Conservation (phyloP, 2,329 filamentous ascomycete species). For the Microcera coccophila region DNA sequence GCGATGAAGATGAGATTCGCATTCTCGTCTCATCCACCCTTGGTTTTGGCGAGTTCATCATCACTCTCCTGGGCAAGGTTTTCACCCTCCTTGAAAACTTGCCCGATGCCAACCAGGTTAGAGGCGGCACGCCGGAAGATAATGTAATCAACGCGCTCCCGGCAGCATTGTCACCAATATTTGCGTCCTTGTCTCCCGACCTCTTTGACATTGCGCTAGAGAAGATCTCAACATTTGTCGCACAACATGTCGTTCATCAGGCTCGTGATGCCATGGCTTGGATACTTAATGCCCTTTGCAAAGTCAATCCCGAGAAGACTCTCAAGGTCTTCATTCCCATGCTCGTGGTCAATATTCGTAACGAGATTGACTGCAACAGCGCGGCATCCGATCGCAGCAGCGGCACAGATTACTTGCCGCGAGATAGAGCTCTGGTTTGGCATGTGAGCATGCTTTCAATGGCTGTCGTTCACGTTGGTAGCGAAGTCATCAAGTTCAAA, state of each 20-base stretch:
- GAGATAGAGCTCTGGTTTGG: slow-evolving; percentile 92
- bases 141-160: slow-evolving; percentile 95
- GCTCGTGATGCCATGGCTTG: slow-evolving; percentile 97
- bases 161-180: slow-evolving; percentile 82
- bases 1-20: slow-evolving; percentile 78
- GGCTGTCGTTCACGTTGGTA: slow-evolving; percentile 94
- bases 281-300: slow-evolving; percentile 94
- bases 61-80: slow-evolving; percentile 86
- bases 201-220: slow-evolving; percentile 88
- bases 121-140: slow-evolving; percentile 90
- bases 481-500: slow-evolving; percentile 83
- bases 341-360: slow-evolving; percentile 85
- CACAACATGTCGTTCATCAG: slow-evolving; percentile 93
- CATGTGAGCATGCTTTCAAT: slow-evolving; percentile 96
- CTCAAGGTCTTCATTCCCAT: slow-evolving; percentile 87
- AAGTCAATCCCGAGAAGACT: slow-evolving; percentile 90
- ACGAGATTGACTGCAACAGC: slow-evolving; percentile 94
- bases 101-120: slow-evolving; percentile 81
- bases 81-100: slow-evolving; percentile 95
- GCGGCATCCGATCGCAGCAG: slow-evolving; percentile 92
- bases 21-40: slow-evolving; percentile 93
- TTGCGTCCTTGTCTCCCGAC: slow-evolving; percentile 86
- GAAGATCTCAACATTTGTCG: slow-evolving; percentile 88
- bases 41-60: slow-evolving; percentile 86
- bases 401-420: slow-evolving; percentile 85